Conservation (phyloP, 306 rosid genomes). For the Trifolium subterraneum region DNA sequence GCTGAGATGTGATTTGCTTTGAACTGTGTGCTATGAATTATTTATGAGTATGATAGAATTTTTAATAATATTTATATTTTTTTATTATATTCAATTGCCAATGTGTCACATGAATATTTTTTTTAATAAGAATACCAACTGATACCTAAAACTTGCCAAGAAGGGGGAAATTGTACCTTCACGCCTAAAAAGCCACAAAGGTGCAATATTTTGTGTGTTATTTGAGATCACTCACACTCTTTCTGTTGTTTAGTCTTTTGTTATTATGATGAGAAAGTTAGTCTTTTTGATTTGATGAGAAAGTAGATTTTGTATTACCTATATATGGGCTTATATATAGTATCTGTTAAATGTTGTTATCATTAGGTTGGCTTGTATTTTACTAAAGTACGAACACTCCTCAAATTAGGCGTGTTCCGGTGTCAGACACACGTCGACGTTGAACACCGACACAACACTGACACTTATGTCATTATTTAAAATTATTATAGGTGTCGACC, state of each 20-base stretch:
- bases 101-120: not conserved
- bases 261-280: slow-evolving; percentile 4
- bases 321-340: not conserved
- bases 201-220: not conserved
- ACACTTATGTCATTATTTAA: too few species aligned
- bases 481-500: too few species aligned
- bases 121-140: not conserved
- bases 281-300: slow-evolving; percentile 24
- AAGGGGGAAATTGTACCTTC: not conserved
- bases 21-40: not conserved
- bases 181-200: not conserved
- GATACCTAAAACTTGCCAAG: not conserved
- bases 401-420: too few species aligned
- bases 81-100: not conserved
- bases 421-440: too few species aligned
- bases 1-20: slow-evolving; percentile 8
- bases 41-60: not conserved
- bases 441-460: too few species aligned
- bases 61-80: not conserved
- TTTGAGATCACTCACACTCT: slow-evolving; percentile 1
- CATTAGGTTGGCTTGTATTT: not conserved
- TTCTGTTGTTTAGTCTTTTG: not conserved
- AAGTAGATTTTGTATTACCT: slow-evolving; percentile 15
- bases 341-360: slow-evolving; percentile 35
- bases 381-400: not conserved